Percentiles rank a stretch among this genome's conserved stretches.
phyloP scores from a whole-genome alignment of 345 rosid genomes.

The Corchorus capsularis region DNA sequence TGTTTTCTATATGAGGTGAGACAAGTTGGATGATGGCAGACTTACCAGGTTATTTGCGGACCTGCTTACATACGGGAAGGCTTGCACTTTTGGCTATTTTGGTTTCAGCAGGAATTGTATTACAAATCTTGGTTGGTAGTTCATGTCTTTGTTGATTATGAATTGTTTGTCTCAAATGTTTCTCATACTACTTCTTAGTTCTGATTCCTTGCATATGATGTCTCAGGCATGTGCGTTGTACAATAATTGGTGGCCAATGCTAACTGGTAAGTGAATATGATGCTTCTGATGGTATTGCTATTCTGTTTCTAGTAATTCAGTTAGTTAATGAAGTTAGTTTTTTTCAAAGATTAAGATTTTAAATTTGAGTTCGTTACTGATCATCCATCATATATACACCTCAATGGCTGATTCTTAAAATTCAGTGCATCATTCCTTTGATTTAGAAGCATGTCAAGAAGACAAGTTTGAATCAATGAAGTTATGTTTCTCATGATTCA shows the following conservation, averaged over 20 bases:
- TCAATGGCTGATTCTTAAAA: not conserved
- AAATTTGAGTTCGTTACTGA: not conserved
- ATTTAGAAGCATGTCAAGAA: not conserved
- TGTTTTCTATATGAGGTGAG: slow-evolving; percentile 36
- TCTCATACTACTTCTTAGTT: not conserved
- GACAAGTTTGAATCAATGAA: not conserved
- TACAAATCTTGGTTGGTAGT: slow-evolving; percentile 81
- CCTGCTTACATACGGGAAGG: slow-evolving; percentile 83
- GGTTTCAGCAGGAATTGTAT: slow-evolving; percentile 81
- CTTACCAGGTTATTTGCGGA: slow-evolving; percentile 65
- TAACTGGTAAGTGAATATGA: slow-evolving; percentile 54
- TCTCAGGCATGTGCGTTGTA: slow-evolving; percentile 92
- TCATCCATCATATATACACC: not conserved
- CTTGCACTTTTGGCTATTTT: slow-evolving; percentile 82
- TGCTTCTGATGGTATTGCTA: slow-evolving; percentile 8
- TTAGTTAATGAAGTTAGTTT: slow-evolving; percentile 6
- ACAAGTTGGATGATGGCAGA: slow-evolving; percentile 59
- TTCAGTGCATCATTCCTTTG: not conserved
- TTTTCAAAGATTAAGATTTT: not conserved
- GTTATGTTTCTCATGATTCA: not conserved
- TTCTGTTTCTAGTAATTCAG: not conserved
- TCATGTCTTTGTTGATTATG: not conserved
- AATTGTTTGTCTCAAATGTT: not conserved
- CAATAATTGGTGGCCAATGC: slow-evolving; percentile 98
- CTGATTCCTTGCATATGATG: slow-evolving; percentile 24